These are phyloP conservation scores for Endocalyx cinctus DNA, from an alignment of 2,329 filamentous ascomycete genomes.

Conservation along the genomic window DNA sequence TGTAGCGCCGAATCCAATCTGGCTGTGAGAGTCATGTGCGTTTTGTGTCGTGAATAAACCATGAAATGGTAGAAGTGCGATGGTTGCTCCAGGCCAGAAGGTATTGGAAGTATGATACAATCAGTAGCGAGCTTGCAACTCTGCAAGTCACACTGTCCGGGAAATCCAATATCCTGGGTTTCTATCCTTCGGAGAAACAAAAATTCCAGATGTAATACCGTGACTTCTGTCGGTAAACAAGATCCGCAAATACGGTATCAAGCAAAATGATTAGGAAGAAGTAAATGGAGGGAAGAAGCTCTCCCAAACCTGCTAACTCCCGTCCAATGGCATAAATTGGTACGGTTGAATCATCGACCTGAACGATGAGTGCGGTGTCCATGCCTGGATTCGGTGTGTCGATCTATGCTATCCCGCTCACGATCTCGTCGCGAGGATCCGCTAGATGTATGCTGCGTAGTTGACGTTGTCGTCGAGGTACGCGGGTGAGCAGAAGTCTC, in stretches of 20 bases:
- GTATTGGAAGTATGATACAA: slow-evolving; percentile 23
- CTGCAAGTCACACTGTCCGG: slow-evolving; percentile 22
- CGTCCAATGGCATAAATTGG: no score
- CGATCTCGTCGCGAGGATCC: slow-evolving; percentile 24
- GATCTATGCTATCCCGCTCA: slow-evolving; percentile 27
- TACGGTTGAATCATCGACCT: slow-evolving; percentile 22
- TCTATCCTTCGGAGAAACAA: slow-evolving; percentile 27
- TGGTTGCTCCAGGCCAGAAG: slow-evolving; percentile 17
- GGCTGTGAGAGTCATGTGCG: slow-evolving; percentile 23
- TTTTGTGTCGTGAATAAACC: no score
- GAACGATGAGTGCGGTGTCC: slow-evolving; percentile 22
- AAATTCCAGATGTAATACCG: slow-evolving; percentile 21
- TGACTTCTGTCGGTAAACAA: no score
- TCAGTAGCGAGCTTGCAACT: slow-evolving; percentile 31
- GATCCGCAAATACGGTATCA: no score
- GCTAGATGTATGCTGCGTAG: slow-evolving; percentile 26
- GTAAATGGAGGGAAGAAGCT: no score
- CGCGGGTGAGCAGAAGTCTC: slow-evolving; percentile 37
- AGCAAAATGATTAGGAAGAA: no score
- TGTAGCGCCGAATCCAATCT: slow-evolving; percentile 28
- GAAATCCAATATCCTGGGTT: slow-evolving; percentile 25
- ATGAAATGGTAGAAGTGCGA: no score
- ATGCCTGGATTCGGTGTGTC: slow-evolving; percentile 25
- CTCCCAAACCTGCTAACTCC: slow-evolving; percentile 11
- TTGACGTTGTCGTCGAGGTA: slow-evolving; percentile 21